Conservation (phyloP, 768 basidiomycete species). For the Pleurotus platypus region DNA sequence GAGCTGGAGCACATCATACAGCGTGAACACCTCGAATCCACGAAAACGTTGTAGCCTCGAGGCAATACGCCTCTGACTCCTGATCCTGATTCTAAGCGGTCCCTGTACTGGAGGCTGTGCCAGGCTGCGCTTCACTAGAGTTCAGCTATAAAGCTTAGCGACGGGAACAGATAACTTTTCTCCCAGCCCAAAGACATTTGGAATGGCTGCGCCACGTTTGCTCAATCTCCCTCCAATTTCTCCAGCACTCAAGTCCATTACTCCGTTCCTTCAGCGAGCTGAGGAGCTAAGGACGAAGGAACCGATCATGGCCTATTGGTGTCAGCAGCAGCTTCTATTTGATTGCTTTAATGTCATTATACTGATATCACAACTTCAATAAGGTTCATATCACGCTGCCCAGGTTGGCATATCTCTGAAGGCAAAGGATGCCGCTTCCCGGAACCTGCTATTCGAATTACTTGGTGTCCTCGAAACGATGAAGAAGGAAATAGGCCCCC, state of each 20-base stretch:
- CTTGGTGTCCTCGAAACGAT: conserved; percentile 77
- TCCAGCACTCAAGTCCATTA: conserved; percentile 58
- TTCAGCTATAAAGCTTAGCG: no score
- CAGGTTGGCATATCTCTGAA: conserved; percentile 81
- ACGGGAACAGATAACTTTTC: neutral
- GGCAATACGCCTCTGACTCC: neutral
- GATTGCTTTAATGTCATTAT: neutral
- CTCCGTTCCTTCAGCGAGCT: conserved; percentile 85
- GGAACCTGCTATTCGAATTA: conserved; percentile 67
- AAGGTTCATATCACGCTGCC: conserved; percentile 90
- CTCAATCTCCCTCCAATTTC: conserved; percentile 62
- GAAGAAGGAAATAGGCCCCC: conserved; percentile 69
- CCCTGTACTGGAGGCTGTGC: no score
- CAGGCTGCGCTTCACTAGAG: no score
- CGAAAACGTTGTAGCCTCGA: neutral
- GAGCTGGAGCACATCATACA: neutral
- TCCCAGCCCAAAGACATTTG: neutral
- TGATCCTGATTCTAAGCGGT: no score
- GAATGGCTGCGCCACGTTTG: conserved; percentile 28
- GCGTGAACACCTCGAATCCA: neutral
- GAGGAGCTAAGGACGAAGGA: conserved; percentile 82
- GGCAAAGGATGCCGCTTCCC: conserved; percentile 58
- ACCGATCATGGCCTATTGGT: conserved; percentile 93
- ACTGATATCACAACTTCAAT: conserved; percentile 6
- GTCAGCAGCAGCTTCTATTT: conserved; percentile 49